These are phyloP conservation scores for Apostasia shenzhenica DNA, from an alignment of 106 monocot species.

Conservation along the genomic window DNA sequence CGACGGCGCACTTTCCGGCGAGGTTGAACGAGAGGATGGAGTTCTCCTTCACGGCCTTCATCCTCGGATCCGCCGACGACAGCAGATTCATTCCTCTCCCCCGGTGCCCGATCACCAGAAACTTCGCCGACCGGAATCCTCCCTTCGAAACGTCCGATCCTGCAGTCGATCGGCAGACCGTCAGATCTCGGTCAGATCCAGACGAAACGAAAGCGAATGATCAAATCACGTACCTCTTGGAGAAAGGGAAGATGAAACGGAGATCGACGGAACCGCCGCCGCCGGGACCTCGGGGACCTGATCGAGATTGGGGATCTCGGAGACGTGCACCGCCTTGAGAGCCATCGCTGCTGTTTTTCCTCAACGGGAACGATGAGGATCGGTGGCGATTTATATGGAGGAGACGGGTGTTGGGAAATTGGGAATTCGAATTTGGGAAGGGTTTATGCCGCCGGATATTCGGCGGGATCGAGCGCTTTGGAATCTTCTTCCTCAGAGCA, in stretches of 20 bases:
- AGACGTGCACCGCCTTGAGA: conserved; percentile 44
- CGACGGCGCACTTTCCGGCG: conserved; percentile 55
- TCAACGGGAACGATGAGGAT: too few relatives aligned
- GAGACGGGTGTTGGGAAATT: too few relatives aligned
- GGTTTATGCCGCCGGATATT: too few relatives aligned
- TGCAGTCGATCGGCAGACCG: not conserved
- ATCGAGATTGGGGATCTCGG: conserved; percentile 48
- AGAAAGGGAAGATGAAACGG: too few relatives aligned
- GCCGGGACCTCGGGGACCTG: conserved; percentile 25
- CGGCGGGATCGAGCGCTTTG: too few relatives aligned
- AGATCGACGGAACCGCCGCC: not conserved
- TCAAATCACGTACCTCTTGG: too few relatives aligned
- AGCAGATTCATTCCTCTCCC: conserved; percentile 85
- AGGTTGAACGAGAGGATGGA: conserved; percentile 65
- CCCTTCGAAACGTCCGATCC: not conserved
- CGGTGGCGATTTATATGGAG: too few relatives aligned
- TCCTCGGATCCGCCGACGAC: conserved; percentile 48
- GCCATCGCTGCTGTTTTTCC: conserved; percentile 7
- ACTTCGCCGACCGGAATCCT: conserved; percentile 6
- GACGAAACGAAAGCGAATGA: too few relatives aligned
- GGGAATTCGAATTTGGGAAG: too few relatives aligned
- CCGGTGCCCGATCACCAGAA: conserved; percentile 76
- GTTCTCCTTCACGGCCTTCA: conserved; percentile 73
- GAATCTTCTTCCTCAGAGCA: too few relatives aligned
- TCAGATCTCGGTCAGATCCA: not conserved